Conservation (phyloP, 371 early-diverging fungal genomes). For the Mycotypha africana region DNA sequence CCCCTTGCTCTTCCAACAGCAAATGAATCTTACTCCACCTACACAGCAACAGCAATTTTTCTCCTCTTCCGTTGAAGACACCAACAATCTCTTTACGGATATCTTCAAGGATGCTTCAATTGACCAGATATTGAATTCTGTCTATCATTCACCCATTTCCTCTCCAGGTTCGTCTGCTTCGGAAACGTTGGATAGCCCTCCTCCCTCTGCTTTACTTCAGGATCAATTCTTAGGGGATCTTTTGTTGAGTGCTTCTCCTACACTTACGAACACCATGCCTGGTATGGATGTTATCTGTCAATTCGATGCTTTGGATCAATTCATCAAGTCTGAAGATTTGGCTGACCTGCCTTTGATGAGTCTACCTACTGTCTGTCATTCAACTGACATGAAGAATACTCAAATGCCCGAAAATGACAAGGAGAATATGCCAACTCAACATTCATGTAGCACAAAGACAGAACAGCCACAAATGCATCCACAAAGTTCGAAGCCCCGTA, state of each 20-base stretch:
- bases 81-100: constrained; percentile 14
- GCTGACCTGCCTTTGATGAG: too few species aligned
- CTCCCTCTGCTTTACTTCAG: constrained; percentile 17
- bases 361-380: too few species aligned
- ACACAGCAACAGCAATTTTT: constrained; percentile 5
- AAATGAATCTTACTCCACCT: not conserved
- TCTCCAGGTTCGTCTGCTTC: constrained; percentile 19
- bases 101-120: constrained; percentile 19
- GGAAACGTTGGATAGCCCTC: constrained; percentile 18
- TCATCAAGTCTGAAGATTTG: constrained; percentile 17
- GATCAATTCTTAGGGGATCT: constrained; percentile 20
- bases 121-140: constrained; percentile 15
- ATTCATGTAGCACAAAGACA: not conserved
- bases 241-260: constrained; percentile 5
- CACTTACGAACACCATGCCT: not conserved
- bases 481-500: not conserved
- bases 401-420: not conserved
- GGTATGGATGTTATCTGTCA: constrained; percentile 15
- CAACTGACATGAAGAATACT: constrained; percentile 1
- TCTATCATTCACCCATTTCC: constrained; percentile 12
- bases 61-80: constrained; percentile 2
- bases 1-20: constrained; percentile 15
- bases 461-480: too few species aligned
- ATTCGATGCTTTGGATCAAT: constrained; percentile 19
- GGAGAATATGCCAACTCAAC: not conserved